These are phyloP conservation scores for Monilinia vaccinii-corymbosi DNA, from an alignment of 2,329 filamentous ascomycete genomes.

Conservation along the genomic window DNA sequence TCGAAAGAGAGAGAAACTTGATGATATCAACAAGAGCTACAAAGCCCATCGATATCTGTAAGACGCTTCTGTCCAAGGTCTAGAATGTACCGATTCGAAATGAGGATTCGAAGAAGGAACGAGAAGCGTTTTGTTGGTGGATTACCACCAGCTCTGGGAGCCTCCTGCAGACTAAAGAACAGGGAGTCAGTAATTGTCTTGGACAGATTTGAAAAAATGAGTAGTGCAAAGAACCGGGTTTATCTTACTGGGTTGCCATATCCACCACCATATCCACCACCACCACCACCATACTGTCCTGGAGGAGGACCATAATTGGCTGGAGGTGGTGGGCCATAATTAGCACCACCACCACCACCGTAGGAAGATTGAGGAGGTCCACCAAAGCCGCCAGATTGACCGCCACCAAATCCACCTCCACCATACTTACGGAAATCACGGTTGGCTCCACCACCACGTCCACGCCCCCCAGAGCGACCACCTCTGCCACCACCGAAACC, in stretches of 20 bases:
- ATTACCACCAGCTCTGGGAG: slow-evolving; percentile 48
- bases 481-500: slow-evolving; percentile 66
- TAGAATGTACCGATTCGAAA: slow-evolving; percentile 17
- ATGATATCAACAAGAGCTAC: slow-evolving; percentile 15
- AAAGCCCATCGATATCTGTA: slow-evolving; percentile 20
- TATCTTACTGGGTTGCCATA: slow-evolving; percentile 41
- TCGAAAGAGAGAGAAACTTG: slow-evolving; percentile 9
- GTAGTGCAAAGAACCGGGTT: neutral
- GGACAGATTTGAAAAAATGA: too few relatives aligned
- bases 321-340: slow-evolving; percentile 40
- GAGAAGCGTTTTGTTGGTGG: slow-evolving; percentile 16
- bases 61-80: slow-evolving; percentile 25
- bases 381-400: slow-evolving; percentile 40
- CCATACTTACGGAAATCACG: slow-evolving; percentile 85
- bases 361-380: slow-evolving; percentile 24
- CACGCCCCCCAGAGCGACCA: slow-evolving; percentile 58
- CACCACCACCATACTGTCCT: slow-evolving; percentile 33
- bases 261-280: slow-evolving; percentile 43
- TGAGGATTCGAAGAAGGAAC: slow-evolving; percentile 18
- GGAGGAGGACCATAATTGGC: slow-evolving; percentile 43
- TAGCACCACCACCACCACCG: too few relatives aligned
- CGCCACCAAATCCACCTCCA: slow-evolving; percentile 37
- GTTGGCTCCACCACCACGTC: slow-evolving; percentile 60
- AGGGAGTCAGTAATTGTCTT: neutral
- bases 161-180: slow-evolving; percentile 33